Evolutionary conservation across 75 land plant species (phyloP).

Genomic region (Cupressus sempervirens): DNA sequence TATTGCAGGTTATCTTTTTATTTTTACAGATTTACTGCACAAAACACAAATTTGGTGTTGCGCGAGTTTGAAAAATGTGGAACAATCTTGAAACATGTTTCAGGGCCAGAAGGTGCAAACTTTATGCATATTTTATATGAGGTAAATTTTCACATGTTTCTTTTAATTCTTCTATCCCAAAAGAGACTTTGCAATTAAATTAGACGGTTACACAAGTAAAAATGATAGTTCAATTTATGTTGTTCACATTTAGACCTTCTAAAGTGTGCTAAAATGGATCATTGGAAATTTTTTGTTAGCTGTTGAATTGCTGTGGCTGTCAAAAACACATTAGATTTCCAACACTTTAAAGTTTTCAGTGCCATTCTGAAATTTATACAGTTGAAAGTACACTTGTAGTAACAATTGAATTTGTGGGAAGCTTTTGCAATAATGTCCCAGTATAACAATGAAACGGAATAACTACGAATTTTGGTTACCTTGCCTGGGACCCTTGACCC

Average conservation of each 20-base stretch:
- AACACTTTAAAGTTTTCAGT: neutral
- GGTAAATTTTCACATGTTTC: constrained; percentile 33
- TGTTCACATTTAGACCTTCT: neutral
- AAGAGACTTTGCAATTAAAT: neutral
- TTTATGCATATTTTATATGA: constrained; percentile 92
- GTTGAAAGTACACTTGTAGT: neutral
- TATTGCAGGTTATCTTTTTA: neutral
- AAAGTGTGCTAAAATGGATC: neutral
- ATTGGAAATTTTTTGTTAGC: neutral
- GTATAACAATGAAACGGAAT: neutral
- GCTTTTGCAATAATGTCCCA: neutral
- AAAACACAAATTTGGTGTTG: constrained; percentile 81
- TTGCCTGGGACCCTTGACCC: too few relatives aligned
- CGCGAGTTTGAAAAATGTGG: constrained; percentile 98
- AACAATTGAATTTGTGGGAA: neutral
- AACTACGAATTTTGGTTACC: too few relatives aligned
- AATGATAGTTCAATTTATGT: neutral
- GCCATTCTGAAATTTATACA: neutral
- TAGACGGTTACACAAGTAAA: neutral
- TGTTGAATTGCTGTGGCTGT: neutral
- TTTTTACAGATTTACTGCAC: constrained; percentile 64
- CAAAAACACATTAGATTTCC: neutral
- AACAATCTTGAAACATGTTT: constrained; percentile 70
- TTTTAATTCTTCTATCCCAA: neutral
- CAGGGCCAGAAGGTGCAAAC: constrained; percentile 90